Conservation (phyloP, 2,329 filamentous ascomycete species). For the Hymenoscyphus salicellus region DNA sequence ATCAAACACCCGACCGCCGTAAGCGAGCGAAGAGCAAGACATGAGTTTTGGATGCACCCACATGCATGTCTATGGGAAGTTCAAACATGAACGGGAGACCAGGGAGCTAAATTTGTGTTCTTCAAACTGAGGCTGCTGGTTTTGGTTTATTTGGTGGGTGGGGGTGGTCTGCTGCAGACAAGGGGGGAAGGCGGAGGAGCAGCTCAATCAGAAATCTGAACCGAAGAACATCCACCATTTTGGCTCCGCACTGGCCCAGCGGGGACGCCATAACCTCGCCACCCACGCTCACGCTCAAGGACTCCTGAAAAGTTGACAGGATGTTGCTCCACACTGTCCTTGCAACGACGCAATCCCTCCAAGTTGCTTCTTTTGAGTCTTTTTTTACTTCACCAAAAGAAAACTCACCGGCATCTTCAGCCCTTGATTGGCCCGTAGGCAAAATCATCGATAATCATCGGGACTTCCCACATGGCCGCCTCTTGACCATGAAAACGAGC, state of each 20-base stretch:
- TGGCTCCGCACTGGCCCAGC: background rate
- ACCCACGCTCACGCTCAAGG: background rate
- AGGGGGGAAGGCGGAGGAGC: background rate
- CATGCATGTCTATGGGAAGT: background rate
- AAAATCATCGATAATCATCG: background rate
- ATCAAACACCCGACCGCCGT: background rate
- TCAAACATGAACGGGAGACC: background rate
- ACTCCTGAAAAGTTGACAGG: background rate
- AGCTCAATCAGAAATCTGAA: background rate
- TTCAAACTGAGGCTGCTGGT: background rate
- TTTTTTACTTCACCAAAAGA: background rate
- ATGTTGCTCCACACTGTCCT: background rate
- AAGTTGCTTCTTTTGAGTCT: background rate
- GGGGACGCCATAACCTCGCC: conserved; percentile 1
- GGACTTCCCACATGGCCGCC: background rate
- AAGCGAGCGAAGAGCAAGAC: conserved; percentile 1
- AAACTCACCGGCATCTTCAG: background rate
- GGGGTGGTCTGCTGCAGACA: background rate
- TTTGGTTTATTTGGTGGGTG: background rate
- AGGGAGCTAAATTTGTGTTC: background rate
- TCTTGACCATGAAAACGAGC: background rate
- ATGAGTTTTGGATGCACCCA: background rate
- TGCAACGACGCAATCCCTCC: background rate
- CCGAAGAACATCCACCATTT: background rate
- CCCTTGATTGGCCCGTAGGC: background rate